These are phyloP conservation scores for Spiraea crenata DNA, from an alignment of 331 rosid species.

Conservation along the genomic window DNA sequence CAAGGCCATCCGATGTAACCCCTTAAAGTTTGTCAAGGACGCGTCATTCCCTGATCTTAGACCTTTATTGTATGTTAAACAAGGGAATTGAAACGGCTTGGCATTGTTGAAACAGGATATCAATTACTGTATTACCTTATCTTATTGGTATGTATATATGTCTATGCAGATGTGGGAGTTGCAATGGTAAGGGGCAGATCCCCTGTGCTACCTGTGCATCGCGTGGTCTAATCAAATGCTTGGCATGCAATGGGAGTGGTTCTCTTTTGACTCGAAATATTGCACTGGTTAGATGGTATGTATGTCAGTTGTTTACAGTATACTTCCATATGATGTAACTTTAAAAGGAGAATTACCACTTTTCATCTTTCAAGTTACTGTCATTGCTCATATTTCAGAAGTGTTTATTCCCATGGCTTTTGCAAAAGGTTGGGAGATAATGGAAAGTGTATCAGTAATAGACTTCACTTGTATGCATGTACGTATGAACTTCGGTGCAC, in stretches of 20 bases:
- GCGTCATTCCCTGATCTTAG: background rate
- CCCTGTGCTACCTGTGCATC: conserved; percentile 85
- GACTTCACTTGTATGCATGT: background rate
- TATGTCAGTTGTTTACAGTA: conserved; percentile 3
- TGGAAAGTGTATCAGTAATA: background rate
- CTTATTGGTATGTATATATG: conserved; percentile 20
- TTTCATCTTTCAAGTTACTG: background rate
- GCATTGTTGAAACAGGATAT: conserved; percentile 23
- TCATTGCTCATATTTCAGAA: background rate
- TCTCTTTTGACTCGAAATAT: conserved; percentile 62
- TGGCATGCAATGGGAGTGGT: conserved; percentile 62
- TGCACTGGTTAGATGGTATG: conserved; percentile 81
- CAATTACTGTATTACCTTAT: background rate
- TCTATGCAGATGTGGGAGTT: conserved; percentile 79
- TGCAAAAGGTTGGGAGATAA: background rate
- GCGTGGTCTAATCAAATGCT: conserved; percentile 72
- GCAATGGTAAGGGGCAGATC: conserved; percentile 77
- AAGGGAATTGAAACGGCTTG: background rate
- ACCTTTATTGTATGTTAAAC: background rate
- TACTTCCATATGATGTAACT: conserved; percentile 1
- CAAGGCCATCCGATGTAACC: background rate
- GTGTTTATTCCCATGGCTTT: background rate
- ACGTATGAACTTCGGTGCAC: too few species aligned
- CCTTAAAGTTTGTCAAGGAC: background rate
- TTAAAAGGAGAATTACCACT: background rate